Evolutionary conservation across 2,329 filamentous ascomycete genomes (phyloP).

Genomic region (Pseudogymnoascus sp.): DNA sequence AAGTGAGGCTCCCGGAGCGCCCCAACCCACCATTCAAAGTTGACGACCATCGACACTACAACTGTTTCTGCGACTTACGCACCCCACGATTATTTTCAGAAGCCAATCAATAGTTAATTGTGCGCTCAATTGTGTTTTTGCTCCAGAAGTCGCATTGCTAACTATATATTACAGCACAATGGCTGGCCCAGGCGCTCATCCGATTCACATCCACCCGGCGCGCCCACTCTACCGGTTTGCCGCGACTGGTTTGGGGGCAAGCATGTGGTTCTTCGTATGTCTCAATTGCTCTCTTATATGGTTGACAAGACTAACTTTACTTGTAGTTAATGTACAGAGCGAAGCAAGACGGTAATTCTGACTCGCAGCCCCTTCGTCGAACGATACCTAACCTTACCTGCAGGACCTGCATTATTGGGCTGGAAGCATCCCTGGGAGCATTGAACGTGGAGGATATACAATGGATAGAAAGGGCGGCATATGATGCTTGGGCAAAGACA

Average conservation of each 20-base stretch:
- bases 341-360: conserved; percentile 72
- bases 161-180: conserved; percentile 3
- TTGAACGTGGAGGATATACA: conserved; percentile 37
- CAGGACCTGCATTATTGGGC: conserved; percentile 70
- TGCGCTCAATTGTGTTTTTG: background rate
- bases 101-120: background rate
- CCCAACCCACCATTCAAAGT: conserved; percentile 9
- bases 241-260: conserved; percentile 79
- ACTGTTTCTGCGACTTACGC: conserved; percentile 2
- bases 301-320: conserved; percentile 19
- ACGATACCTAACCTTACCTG: background rate
- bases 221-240: conserved; percentile 72
- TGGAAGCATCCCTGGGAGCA: conserved; percentile 98
- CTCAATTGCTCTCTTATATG: conserved; percentile 10
- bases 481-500: background rate
- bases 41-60: background rate
- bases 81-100: conserved; percentile 1
- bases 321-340: conserved; percentile 84
- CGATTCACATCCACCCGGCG: conserved; percentile 49
- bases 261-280: conserved; percentile 99
- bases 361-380: conserved; percentile 13
- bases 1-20: conserved; percentile 7
- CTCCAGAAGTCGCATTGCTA: background rate
- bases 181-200: conserved; percentile 35
- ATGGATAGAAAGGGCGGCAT: background rate